Conservation (phyloP, 106 monocot species). For the Vanilla planifolia region DNA sequence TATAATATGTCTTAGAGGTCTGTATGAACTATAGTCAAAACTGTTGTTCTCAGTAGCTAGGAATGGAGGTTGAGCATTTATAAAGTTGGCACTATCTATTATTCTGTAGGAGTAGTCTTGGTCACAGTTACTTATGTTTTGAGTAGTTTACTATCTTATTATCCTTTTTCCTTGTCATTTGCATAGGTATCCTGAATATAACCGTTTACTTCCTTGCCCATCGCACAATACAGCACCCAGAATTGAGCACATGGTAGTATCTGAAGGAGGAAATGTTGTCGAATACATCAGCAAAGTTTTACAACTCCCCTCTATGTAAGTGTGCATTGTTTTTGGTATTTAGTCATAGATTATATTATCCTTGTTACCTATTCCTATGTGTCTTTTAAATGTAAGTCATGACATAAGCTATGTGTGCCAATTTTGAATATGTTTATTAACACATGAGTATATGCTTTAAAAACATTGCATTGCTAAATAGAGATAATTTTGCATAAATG, state of each 20-base stretch:
- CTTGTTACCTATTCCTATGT: background rate
- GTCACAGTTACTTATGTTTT: background rate
- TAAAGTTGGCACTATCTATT: too few relatives aligned
- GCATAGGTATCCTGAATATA: conserved; percentile 59
- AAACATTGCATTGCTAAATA: background rate
- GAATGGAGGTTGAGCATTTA: too few relatives aligned
- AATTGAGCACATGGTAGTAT: conserved; percentile 83
- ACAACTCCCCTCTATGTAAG: conserved; percentile 86
- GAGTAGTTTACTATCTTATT: background rate
- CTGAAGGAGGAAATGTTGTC: conserved; percentile 49
- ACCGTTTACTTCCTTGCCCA: conserved; percentile 77
- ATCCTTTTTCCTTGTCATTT: background rate
- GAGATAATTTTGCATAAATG: too few relatives aligned
- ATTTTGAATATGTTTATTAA: background rate
- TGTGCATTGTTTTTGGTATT: background rate
- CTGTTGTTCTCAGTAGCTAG: too few relatives aligned
- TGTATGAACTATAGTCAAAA: too few relatives aligned
- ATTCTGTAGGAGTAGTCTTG: background rate
- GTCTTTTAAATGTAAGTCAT: background rate
- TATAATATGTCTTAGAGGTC: too few relatives aligned
- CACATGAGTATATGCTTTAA: background rate
- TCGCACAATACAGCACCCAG: conserved; percentile 47
- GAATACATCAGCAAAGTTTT: conserved; percentile 71
- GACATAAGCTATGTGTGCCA: background rate
- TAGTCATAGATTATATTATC: background rate